These are phyloP conservation scores for Platanthera zijinensis DNA, from an alignment of 106 monocot species.

Conservation along the genomic window DNA sequence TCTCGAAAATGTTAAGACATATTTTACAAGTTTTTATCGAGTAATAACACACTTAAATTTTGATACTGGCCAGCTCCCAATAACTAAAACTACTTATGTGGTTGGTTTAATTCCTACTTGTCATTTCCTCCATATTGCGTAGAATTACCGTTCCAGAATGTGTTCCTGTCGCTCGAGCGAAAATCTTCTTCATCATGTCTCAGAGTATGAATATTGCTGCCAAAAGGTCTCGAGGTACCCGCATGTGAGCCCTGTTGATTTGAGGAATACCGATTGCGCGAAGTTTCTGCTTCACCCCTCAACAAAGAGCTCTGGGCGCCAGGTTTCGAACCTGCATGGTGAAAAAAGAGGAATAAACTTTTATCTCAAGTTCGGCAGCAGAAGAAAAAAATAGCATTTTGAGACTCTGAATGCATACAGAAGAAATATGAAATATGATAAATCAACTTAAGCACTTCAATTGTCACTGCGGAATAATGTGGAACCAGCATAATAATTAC, in stretches of 20 bases:
- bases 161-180: constrained; percentile 47
- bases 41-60: too few species aligned
- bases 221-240: constrained; percentile 30
- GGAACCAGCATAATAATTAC: too few species aligned
- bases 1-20: too few species aligned
- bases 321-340: constrained; percentile 29
- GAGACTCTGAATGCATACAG: too few species aligned
- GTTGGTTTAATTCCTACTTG: constrained; percentile 18
- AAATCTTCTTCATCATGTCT: constrained; percentile 50
- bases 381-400: neutral
- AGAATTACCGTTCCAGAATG: constrained; percentile 95
- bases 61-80: too few species aligned
- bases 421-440: neutral
- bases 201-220: constrained; percentile 80
- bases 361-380: neutral
- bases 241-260: constrained; percentile 3
- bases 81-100: too few species aligned
- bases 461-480: too few species aligned
- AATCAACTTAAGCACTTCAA: too few species aligned
- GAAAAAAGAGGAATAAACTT: neutral
- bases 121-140: constrained; percentile 88
- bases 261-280: constrained; percentile 10
- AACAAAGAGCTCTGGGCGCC: constrained; percentile 2
- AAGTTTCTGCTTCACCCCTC: constrained; percentile 5
- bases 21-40: too few species aligned